A percentile compares a stretch with the other conserved stretches of the same genome.
phyloP scores from a whole-genome alignment of 495 filamentous ascomycete genomes.

The Penicillium angulare region DNA sequence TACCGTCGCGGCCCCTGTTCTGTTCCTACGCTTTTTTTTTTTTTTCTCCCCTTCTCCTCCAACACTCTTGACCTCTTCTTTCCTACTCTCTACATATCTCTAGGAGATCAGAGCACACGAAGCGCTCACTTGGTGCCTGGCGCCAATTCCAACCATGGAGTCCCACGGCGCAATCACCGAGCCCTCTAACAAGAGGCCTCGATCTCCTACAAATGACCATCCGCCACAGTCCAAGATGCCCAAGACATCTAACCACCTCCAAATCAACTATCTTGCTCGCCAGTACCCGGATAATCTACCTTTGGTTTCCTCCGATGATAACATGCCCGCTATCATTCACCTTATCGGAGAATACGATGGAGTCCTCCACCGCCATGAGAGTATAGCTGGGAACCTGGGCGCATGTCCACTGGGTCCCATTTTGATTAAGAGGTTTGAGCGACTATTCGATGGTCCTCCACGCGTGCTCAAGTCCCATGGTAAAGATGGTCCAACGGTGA shows the following conservation, averaged over 20 bases:
- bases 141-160: conserved; percentile 34
- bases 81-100: not conserved
- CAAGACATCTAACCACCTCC: conserved; percentile 59
- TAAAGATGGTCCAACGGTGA: conserved; percentile 61
- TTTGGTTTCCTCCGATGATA: conserved; percentile 58
- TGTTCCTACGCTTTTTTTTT: not conserved
- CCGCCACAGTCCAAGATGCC: conserved; percentile 49
- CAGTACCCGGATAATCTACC: conserved; percentile 61
- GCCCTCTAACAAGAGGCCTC: conserved; percentile 56
- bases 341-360: conserved; percentile 79
- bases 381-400: conserved; percentile 79
- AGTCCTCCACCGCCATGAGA: conserved; percentile 80
- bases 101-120: not conserved
- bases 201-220: conserved; percentile 54
- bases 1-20: conserved; percentile 1
- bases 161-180: conserved; percentile 36
- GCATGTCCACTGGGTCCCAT: conserved; percentile 80
- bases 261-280: conserved; percentile 80
- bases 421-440: conserved; percentile 80
- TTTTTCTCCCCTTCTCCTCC: not conserved
- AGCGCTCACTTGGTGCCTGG: not conserved
- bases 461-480: conserved; percentile 63
- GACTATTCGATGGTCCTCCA: conserved; percentile 78
- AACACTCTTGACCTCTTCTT: not conserved
- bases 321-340: conserved; percentile 59